Base-by-base conservation (phyloP, 768 basidiomycete genomes). In the Leccinum obscurum region DNA sequence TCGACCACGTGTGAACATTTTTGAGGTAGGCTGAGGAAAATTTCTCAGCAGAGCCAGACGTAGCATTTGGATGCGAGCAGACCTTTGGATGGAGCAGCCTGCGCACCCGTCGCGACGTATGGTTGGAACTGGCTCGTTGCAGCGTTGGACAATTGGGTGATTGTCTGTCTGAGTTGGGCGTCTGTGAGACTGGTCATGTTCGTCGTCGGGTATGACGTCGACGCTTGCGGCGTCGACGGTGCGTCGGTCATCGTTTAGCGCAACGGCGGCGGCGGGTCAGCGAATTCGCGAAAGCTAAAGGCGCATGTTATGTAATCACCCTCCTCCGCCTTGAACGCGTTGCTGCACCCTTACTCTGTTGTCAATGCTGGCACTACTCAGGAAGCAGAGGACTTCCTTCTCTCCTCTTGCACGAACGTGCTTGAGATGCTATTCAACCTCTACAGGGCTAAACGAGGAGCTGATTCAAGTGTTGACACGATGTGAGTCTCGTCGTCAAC, bases 1-100 rank as follows among this genome's bases (percentile, higher is more conserved):
- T 78, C 4, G 87, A 86, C 88, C 88, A 90, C 24, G 83, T 85
- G 34, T 86, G 82, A 15, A 90, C 76, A 64, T 90, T 90, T 79
- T 85, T 88, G 61, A 83, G 77, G 68, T 90, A 90, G 2, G 82
- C 83, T 84, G 49, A 46, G 35, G 26, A 9, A 14, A 15, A 30
- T 5, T 37, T 66, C 46, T 65, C 46, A 78, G 77, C 32, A 44
- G 46, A 1, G 11, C 22, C n/a, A 20, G 15, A 53, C 13, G 55
- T 37, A 20, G 2, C 11, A 3, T 22, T 26, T 28, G 17, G 11
- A 30, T 14, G 39, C 15, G 41, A 20, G 34, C 61, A 50, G 46
- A 76, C 73, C 74, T 59, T 75, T 75, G 26, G 72, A 65, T 34
- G 69, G 67, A 7, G 64, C 67, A 24, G 60, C 44, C 58, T 66